These are phyloP conservation scores for Debaryomyces tyrocola DNA, from an alignment of 805 yeast genomes.

Conservation along the genomic window DNA sequence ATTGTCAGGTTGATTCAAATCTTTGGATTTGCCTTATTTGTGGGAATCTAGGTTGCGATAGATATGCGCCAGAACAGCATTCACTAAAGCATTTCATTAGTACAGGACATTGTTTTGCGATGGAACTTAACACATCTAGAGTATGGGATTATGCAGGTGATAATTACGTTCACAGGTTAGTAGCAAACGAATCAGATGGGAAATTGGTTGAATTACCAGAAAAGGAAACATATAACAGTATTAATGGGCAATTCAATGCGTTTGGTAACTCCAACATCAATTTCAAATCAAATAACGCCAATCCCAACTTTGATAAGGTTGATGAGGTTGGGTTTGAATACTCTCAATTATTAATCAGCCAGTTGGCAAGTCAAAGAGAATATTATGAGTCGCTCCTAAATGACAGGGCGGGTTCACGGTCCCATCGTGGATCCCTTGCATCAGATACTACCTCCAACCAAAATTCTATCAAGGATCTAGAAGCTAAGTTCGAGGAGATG, in stretches of 20 bases:
- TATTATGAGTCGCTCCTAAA: constrained; percentile 59
- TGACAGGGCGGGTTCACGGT: constrained; percentile 18
- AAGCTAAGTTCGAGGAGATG: constrained; percentile 29
- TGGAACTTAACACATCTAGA: constrained; percentile 80
- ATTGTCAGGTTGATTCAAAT: constrained; percentile 60
- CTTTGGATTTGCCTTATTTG: constrained; percentile 89
- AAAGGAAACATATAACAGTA: constrained; percentile 14
- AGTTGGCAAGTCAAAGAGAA: constrained; percentile 82
- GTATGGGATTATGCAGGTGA: constrained; percentile 97
- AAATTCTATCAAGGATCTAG: constrained; percentile 20
- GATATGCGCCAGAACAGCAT: constrained; percentile 78
- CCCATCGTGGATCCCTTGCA: constrained; percentile 19
- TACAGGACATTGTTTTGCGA: constrained; percentile 85
- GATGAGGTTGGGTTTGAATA: constrained; percentile 74
- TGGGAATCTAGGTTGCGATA: constrained; percentile 89
- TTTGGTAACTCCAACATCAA: constrained; percentile 2
- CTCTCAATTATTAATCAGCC: constrained; percentile 73
- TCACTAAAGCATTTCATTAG: constrained; percentile 77
- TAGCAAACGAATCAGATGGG: constrained; percentile 86
- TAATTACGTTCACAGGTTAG: constrained; percentile 80
- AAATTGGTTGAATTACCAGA: constrained; percentile 75
- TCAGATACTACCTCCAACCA: constrained; percentile 2
- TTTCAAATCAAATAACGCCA: constrained; percentile 9
- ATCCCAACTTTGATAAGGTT: constrained; percentile 32
- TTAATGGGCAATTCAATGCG: constrained; percentile 6